Percentiles rank a stretch among this genome's conserved stretches.
Evolutionary conservation across 768 basidiomycete genomes (phyloP).

Genomic region (Lactarius deliciosus): DNA sequence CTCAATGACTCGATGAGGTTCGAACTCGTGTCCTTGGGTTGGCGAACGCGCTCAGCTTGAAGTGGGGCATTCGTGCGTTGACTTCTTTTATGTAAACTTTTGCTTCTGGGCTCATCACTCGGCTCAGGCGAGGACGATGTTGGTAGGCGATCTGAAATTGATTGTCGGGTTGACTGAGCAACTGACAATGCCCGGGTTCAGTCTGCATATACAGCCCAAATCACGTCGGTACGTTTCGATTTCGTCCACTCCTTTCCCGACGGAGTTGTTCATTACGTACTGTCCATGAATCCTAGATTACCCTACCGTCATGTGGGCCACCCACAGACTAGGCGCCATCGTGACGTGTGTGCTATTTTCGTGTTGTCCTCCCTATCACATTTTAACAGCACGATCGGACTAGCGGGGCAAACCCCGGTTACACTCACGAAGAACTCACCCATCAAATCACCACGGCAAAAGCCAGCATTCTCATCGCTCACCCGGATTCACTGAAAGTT

Average conservation of each 20-base stretch:
- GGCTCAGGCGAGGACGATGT: slow-evolving; percentile 41
- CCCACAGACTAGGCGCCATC: slow-evolving; percentile 33
- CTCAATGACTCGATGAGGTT: slow-evolving; percentile 32
- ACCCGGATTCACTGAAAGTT: slow-evolving; percentile 33
- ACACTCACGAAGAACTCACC: slow-evolving; percentile 54
- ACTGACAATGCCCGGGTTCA: slow-evolving; percentile 9
- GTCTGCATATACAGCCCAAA: slow-evolving; percentile 33
- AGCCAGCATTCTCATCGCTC: slow-evolving; percentile 34
- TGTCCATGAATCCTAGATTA: slow-evolving; percentile 10
- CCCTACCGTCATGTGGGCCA: slow-evolving; percentile 30
- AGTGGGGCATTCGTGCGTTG: slow-evolving; percentile 38
- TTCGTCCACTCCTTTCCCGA: neutral
- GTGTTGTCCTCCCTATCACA: neutral
- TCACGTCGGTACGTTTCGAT: slow-evolving; percentile 33
- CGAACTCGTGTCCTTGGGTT: slow-evolving; percentile 40
- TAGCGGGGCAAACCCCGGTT: slow-evolving; percentile 64
- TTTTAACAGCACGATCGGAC: neutral
- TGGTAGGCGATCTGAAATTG: slow-evolving; percentile 33
- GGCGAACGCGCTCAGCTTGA: slow-evolving; percentile 40
- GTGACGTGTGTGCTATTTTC: slow-evolving; percentile 28
- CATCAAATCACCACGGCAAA: slow-evolving; percentile 47
- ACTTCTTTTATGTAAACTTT: neutral
- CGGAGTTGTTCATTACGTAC: neutral
- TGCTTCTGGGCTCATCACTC: slow-evolving; percentile 5
- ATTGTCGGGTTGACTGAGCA: too few species aligned